Conservation (phyloP, 2,329 filamentous ascomycete genomes). For the Tolypocladium ovalisporum region DNA sequence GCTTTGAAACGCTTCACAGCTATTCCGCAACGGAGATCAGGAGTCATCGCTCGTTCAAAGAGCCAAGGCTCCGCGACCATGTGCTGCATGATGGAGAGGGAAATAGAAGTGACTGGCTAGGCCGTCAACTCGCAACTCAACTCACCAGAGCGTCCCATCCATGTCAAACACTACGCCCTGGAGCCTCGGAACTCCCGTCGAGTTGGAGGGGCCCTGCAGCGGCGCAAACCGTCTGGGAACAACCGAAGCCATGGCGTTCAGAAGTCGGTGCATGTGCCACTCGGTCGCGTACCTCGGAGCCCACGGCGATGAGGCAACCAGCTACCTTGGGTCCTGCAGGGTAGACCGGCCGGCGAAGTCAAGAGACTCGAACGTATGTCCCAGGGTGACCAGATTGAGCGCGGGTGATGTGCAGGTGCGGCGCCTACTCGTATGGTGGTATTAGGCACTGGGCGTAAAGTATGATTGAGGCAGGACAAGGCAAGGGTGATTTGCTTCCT, state of each 20-base stretch:
- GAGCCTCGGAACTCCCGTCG: slow-evolving; percentile 28
- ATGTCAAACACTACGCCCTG: slow-evolving; percentile 76
- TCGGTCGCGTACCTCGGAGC: neutral
- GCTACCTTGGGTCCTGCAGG: neutral
- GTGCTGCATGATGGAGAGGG: neutral
- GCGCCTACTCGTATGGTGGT: neutral
- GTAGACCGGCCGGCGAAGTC: neutral
- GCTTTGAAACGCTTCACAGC: neutral
- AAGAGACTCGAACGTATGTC: neutral
- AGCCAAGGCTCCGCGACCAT: too few relatives aligned
- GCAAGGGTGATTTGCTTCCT: neutral
- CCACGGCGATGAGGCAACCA: neutral
- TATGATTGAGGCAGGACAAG: neutral
- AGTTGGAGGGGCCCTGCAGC: slow-evolving; percentile 26
- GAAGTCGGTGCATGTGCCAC: neutral
- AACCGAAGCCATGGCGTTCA: slow-evolving; percentile 30
- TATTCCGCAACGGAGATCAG: neutral
- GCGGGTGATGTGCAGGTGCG: neutral
- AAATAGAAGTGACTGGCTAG: neutral
- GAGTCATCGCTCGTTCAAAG: neutral
- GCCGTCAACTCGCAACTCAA: slow-evolving; percentile 2
- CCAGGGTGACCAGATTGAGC: neutral
- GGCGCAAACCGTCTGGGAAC: slow-evolving; percentile 44
- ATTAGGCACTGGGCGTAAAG: neutral
- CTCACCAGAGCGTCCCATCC: slow-evolving; percentile 81